phyloP scores from a whole-genome alignment of 352 stramenopile genomes.

The Elongisporangium undulatum region DNA sequence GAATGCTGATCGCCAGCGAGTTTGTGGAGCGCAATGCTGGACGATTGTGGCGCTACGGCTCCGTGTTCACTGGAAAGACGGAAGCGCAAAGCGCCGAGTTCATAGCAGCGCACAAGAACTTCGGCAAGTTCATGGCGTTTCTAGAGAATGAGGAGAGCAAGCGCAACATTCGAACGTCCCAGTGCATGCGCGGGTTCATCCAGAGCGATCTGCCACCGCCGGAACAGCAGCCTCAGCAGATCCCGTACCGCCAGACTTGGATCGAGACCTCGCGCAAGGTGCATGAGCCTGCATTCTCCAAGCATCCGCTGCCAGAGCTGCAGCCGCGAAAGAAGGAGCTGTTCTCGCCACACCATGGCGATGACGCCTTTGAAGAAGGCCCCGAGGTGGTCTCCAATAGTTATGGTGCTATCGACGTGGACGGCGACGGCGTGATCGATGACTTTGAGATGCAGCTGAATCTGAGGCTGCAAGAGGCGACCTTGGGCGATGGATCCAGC shows the following conservation, averaged over 20 bases:
- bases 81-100: conserved; percentile 54
- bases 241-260: conserved; percentile 34
- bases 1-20: conserved; percentile 59
- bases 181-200: conserved; percentile 35
- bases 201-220: conserved; percentile 4
- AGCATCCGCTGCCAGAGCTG: conserved; percentile 40
- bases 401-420: conserved; percentile 53
- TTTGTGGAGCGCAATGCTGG: conserved; percentile 67
- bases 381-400: conserved; percentile 29
- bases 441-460: conserved; percentile 61
- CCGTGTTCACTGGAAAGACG: conserved; percentile 58
- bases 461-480: conserved; percentile 35
- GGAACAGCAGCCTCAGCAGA: conserved; percentile 1
- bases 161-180: conserved; percentile 51
- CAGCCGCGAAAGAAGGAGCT: conserved; percentile 29
- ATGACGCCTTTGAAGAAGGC: neutral
- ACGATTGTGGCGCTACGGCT: conserved; percentile 57
- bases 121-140: conserved; percentile 57
- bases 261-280: conserved; percentile 59
- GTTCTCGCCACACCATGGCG: conserved; percentile 11
- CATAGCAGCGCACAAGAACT: conserved; percentile 62
- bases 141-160: conserved; percentile 58
- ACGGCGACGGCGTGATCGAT: conserved; percentile 58
- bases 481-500: conserved; percentile 9
- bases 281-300: conserved; percentile 30